phyloP scores from a whole-genome alignment of 306 rosid species.

The Glycine tomentella region DNA sequence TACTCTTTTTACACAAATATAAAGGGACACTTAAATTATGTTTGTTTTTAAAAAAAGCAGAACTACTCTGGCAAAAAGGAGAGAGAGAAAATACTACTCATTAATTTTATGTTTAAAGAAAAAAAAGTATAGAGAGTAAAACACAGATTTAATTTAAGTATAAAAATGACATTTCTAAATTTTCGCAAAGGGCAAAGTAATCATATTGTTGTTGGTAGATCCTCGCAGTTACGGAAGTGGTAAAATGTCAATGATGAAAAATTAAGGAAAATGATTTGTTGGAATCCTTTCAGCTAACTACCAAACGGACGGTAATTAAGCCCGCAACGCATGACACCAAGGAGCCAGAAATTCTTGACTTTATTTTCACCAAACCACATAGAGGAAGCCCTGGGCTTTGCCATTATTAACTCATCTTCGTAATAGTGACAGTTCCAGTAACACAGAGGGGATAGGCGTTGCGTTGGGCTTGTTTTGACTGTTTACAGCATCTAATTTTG shows the following conservation, averaged over 20 bases:
- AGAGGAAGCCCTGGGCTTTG: not conserved
- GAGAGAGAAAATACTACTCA: too few species aligned
- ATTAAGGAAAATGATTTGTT: not conserved
- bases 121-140: not conserved
- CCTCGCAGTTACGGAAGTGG: not conserved
- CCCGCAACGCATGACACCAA: too few species aligned
- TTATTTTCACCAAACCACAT: slow-evolving; percentile 16
- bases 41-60: too few species aligned
- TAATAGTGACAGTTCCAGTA: slow-evolving; percentile 33
- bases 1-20: too few species aligned
- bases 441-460: too few species aligned
- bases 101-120: too few species aligned
- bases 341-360: slow-evolving; percentile 5
- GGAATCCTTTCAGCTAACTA: too few species aligned
- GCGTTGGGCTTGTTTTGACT: too few species aligned
- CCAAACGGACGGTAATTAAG: not conserved
- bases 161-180: not conserved
- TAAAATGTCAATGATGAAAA: not conserved
- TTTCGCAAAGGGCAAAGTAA: not conserved
- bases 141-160: not conserved
- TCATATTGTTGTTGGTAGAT: not conserved
- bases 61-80: too few species aligned
- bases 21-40: too few species aligned
- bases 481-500: too few species aligned
- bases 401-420: slow-evolving; percentile 2